Percentiles rank a stretch among this genome's conserved stretches.
Conservation (phyloP, 2,329 filamentous ascomycete genomes). For the Exophiala sp. region DNA sequence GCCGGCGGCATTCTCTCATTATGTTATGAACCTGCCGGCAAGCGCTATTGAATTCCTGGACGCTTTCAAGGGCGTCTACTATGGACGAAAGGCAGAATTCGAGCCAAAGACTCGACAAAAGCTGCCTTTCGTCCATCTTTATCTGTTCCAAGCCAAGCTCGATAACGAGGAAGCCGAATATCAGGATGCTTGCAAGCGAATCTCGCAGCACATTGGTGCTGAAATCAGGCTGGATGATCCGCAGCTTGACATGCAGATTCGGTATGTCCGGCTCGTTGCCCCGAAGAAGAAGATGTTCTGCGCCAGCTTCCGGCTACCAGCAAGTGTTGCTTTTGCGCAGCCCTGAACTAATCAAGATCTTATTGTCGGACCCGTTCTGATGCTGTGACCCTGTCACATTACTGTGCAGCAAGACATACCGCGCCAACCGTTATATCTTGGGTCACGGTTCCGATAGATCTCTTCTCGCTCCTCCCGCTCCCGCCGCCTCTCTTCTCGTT, state of each 20-base stretch:
- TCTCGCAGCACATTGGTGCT: slow-evolving; percentile 60
- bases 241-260: slow-evolving; percentile 56
- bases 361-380: no score
- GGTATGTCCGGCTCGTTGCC: slow-evolving; percentile 77
- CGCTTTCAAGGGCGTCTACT: slow-evolving; percentile 74
- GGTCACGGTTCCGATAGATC: no score
- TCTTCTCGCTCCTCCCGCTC: no score
- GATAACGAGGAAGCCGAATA: slow-evolving; percentile 64
- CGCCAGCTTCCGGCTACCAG: slow-evolving; percentile 81
- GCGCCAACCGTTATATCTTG: no score
- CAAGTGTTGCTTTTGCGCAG: slow-evolving; percentile 69
- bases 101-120: slow-evolving; percentile 54
- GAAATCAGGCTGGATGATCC: slow-evolving; percentile 55
- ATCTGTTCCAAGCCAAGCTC: slow-evolving; percentile 85
- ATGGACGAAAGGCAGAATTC: slow-evolving; percentile 66
- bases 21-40: slow-evolving; percentile 96
- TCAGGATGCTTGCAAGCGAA: slow-evolving; percentile 62
- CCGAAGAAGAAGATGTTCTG: slow-evolving; percentile 97
- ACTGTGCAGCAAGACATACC: no score
- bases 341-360: background rate
- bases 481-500: no score
- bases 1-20: slow-evolving; percentile 80
- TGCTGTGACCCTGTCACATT: background rate
- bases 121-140: slow-evolving; percentile 84
- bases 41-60: slow-evolving; percentile 80